Conservation (phyloP, 2,329 filamentous ascomycete genomes). For the Beauveria sp. region DNA sequence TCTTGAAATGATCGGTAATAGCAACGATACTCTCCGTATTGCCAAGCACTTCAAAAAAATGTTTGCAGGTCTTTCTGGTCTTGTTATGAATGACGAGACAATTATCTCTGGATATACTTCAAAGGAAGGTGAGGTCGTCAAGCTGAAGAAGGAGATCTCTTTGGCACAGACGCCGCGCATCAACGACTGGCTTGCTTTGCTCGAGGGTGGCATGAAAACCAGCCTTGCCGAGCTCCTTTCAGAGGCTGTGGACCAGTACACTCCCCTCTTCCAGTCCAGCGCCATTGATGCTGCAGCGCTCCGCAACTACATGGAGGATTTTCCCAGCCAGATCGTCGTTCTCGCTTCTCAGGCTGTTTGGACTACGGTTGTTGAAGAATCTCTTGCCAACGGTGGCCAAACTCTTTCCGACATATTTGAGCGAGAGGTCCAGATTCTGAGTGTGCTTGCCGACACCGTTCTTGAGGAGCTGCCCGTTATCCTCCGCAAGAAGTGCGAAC, state of each 20-base stretch:
- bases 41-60: slow-evolving; percentile 99
- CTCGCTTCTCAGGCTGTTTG: slow-evolving; percentile 89
- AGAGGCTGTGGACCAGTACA: slow-evolving; percentile 78
- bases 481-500: slow-evolving; percentile 92
- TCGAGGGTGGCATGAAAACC: slow-evolving; percentile 89
- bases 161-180: slow-evolving; percentile 90
- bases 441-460: slow-evolving; percentile 80
- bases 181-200: slow-evolving; percentile 94
- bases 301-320: slow-evolving; percentile 71
- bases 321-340: slow-evolving; percentile 91
- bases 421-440: slow-evolving; percentile 75
- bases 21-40: slow-evolving; percentile 91
- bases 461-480: slow-evolving; percentile 82
- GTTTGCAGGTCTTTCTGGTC: slow-evolving; percentile 91
- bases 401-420: slow-evolving; percentile 66
- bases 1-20: slow-evolving; percentile 98
- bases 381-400: slow-evolving; percentile 64
- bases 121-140: slow-evolving; percentile 86
- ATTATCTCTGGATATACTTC: slow-evolving; percentile 90
- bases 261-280: slow-evolving; percentile 64
- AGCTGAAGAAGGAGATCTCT: slow-evolving; percentile 83
- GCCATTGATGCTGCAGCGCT: slow-evolving; percentile 64
- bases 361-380: slow-evolving; percentile 79
- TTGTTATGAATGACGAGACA: slow-evolving; percentile 84
- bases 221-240: slow-evolving; percentile 85